Conservation (phyloP, 164 flowering plant genomes). For the Vitis riparia region DNA sequence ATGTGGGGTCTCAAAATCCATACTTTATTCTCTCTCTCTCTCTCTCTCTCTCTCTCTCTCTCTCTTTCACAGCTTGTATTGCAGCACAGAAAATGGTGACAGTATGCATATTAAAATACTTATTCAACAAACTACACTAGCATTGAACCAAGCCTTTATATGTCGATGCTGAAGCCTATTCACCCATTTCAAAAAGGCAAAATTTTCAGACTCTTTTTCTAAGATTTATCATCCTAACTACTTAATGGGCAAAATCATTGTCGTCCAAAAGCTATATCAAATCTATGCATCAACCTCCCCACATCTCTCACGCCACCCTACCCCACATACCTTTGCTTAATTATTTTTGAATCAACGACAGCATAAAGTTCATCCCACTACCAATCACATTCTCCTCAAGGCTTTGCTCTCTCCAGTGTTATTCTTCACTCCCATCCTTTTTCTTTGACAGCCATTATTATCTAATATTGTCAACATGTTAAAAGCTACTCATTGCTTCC, state of each 20-base stretch:
- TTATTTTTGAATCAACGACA: background rate
- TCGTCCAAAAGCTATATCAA: conserved; percentile 22
- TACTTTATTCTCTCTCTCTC: conserved; percentile 7
- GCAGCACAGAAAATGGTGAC: background rate
- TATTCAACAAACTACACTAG: background rate
- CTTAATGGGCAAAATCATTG: conserved; percentile 13
- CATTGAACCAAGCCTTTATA: conserved; percentile 15
- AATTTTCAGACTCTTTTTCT: background rate
- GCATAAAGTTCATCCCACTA: background rate
- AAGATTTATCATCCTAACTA: background rate
- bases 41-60: background rate
- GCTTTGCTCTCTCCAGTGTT: background rate
- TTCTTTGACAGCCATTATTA: too few relatives aligned
- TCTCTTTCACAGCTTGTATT: background rate
- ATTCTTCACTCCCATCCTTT: background rate
- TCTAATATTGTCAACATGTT: too few relatives aligned
- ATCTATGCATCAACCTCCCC: conserved; percentile 5
- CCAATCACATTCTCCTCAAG: conserved; percentile 16
- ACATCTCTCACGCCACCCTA: background rate
- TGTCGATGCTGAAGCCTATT: conserved; percentile 3
- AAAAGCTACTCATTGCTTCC: too few relatives aligned
- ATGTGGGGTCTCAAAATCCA: conserved; percentile 19
- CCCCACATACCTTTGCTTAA: conserved; percentile 5
- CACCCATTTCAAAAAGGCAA: background rate
- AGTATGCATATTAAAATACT: background rate